A percentile compares a stretch with the other conserved stretches of the same genome.
Conservation (phyloP, 495 filamentous ascomycete genomes). For the Mycothermus thermophilus region DNA sequence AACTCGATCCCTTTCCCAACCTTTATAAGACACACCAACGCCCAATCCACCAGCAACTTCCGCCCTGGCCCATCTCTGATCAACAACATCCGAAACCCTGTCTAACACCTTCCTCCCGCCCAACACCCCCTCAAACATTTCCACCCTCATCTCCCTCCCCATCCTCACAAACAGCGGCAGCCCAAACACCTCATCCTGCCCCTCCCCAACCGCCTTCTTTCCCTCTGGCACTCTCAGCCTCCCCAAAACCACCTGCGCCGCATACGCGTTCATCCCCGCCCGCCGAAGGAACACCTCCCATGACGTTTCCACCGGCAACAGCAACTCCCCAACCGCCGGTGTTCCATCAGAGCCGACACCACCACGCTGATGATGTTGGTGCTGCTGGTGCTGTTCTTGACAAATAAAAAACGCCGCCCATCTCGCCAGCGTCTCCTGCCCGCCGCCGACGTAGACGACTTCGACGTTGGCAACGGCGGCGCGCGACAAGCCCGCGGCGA, state of each 20-base stretch:
- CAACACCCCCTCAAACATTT: conserved; percentile 31
- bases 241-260: conserved; percentile 55
- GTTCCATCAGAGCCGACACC: too few species aligned
- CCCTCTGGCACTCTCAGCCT: conserved; percentile 30
- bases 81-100: conserved; percentile 21
- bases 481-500: conserved; percentile 24
- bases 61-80: not conserved
- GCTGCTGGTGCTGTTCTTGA: conserved; percentile 20
- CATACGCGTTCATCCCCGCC: conserved; percentile 69
- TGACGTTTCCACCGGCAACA: conserved; percentile 39
- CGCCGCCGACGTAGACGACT: conserved; percentile 44
- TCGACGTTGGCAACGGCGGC: conserved; percentile 23
- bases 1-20: not conserved
- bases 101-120: conserved; percentile 40
- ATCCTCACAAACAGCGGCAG: conserved; percentile 46
- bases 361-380: too few species aligned
- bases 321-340: conserved; percentile 10
- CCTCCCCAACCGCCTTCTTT: conserved; percentile 5
- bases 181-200: conserved; percentile 23
- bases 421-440: conserved; percentile 39
- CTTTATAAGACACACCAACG: too few species aligned
- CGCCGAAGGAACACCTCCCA: conserved; percentile 64
- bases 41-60: too few species aligned
- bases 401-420: conserved; percentile 43
- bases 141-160: conserved; percentile 31